Conservation (phyloP, 2,329 filamentous ascomycete species). For the Neospermospora avenae region DNA sequence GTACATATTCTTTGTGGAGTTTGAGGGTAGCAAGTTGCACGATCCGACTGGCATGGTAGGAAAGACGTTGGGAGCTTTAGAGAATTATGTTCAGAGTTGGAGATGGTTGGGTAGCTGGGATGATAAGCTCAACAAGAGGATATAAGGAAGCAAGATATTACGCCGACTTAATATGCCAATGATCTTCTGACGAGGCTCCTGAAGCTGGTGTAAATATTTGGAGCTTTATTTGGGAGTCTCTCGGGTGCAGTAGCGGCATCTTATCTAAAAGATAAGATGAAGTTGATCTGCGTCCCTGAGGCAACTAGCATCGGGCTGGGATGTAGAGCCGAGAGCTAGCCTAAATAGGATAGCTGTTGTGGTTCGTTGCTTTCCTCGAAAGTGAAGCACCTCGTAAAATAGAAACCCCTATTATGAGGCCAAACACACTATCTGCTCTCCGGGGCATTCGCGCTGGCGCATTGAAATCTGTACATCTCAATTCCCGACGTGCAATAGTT, state of each 20-base stretch:
- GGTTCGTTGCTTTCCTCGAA: no score
- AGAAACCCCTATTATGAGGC: slow-evolving; percentile 18
- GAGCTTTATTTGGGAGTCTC: not conserved
- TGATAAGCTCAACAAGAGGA: slow-evolving; percentile 16
- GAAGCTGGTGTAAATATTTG: not conserved
- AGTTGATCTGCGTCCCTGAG: not conserved
- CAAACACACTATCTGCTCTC: slow-evolving; percentile 3
- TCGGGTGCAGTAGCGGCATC: slow-evolving; percentile 2
- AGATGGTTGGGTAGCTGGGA: slow-evolving; percentile 71
- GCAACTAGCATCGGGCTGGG: not conserved
- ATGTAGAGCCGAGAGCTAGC: not conserved
- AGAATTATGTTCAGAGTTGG: slow-evolving; percentile 55
- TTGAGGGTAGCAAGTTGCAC: slow-evolving; percentile 58
- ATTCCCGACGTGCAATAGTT: not conserved
- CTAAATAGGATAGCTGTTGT: no score
- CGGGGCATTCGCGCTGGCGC: not conserved
- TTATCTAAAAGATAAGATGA: slow-evolving; percentile 23
- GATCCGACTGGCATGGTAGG: slow-evolving; percentile 58
- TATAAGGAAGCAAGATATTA: not conserved
- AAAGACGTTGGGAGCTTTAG: slow-evolving; percentile 56
- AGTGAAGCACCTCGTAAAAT: not conserved
- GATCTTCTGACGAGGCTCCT: no score
- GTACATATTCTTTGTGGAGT: slow-evolving; percentile 94
- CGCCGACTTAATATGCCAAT: no score
- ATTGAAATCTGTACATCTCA: not conserved